Base-by-base conservation (phyloP, 2,329 filamentous ascomycete species). In the Verticillium klebahnii region DNA sequence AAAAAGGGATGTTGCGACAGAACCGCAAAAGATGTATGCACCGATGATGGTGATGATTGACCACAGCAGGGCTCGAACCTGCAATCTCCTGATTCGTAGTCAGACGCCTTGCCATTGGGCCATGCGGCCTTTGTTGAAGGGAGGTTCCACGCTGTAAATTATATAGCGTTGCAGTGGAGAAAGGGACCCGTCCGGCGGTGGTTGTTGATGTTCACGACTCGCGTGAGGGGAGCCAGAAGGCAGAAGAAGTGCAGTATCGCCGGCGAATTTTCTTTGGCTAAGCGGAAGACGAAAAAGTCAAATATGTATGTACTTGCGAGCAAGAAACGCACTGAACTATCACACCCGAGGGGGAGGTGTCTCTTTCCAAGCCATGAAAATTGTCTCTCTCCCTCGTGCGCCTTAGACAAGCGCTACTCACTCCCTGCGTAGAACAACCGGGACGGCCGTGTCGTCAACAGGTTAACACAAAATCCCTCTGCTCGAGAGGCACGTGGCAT, bases 21-120 rank as follows among this genome's bases (percentile, higher is more conserved):
- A 29, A 29, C 5, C 29, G 17, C 45, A 50, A 50, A 50, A 50
- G 45, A 23, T 50, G 2, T 1, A 4, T 12, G n/a, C 45, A 50
- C 45, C 45, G 19, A 50, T 50, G 45, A 25, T 50, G 45, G 9
- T 50, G 45, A 25, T 25, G 12, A 37, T 19, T 68, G 67, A 67
- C 64, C 65, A 62, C 64, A 62, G 64, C 65, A 67, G 67, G 67
- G 65, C 62, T 68, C 67, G 67, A 67, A 68, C 65, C 67, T 67
- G 66, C 65, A 66, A 67, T 64, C 67, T 68, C 65, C 63, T 66
- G 65, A 66, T 64, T 77, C 73, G 74, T 76, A 76, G 75, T 77
- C 74, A 77, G 73, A 77, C 74, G 74, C 74, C 74, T 75, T 77
- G 74, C 69, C 74, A 77, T 74, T 74, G 71, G 72, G 71, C 72